Base-by-base conservation (phyloP, 441 rosid genomes). In the Adansonia madagascariensis region DNA sequence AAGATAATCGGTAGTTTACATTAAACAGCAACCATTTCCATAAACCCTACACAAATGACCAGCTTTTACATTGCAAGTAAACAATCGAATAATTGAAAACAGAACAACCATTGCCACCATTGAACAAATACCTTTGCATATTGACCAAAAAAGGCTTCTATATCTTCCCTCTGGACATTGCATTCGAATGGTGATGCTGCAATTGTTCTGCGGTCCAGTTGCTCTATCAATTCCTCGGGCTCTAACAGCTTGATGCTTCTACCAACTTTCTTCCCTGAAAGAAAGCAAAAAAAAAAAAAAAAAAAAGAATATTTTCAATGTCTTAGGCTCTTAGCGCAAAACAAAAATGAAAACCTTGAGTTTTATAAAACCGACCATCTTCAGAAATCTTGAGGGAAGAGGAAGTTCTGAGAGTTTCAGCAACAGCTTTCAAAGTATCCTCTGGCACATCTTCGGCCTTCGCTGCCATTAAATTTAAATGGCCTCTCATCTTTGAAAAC, bases 401-500 rank as follows among this genome's bases (percentile, higher is more conserved):
- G 17, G 99, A 95, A 66, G 86, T 87, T 74, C 88, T 75, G 49
- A 95, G 98, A 75, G 93, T 89, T 53, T 90, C 90, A 20, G 94
- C 99, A 75, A 93, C 99, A 14, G 92, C 93, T 82, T 88, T 80
- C 64, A 95, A 72, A 2, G 89, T 95, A 63, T 82, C 91, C 80
- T 90, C 99, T 2, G 95, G 87, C 1, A 93, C 81, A 0, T 92
- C 97, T 35, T 91, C 95, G 2, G 90, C 87, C 90, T 88, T 93
- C n/a, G 83, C 80, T 79, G 87, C 85, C 41, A 76, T 84, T 83
- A 95, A 77, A 55, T 89, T 86, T 79, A 95, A 88, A 89, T 91
- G 88, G 31, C 75, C 85, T 80, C 86, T 92, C 99, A 95, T 93
- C 90, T 90, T 93, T 83, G 90, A 86, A 60, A 95, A 95, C 27